A percentile compares a stretch with the other conserved stretches of the same genome.
Conservation (phyloP, 2,329 filamentous ascomycete species). For the Paracamarosporium sp. region DNA sequence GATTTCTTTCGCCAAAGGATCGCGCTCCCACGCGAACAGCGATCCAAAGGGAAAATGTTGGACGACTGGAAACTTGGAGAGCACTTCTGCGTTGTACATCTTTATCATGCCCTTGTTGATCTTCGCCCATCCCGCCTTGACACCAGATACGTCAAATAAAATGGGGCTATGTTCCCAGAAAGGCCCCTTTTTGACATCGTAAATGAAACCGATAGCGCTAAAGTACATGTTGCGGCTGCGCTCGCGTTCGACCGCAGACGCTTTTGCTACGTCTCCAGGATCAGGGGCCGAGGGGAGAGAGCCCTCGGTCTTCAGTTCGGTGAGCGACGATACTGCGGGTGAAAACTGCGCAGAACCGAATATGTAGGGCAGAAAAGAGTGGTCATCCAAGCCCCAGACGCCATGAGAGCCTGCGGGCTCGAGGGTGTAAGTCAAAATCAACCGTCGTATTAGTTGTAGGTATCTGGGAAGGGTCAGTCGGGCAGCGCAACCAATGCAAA, state of each 20-base stretch:
- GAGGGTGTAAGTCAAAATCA: conserved; percentile 90
- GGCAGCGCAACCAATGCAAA: not conserved
- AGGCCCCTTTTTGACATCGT: conserved; percentile 93
- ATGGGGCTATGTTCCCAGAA: conserved; percentile 96
- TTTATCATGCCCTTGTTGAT: conserved; percentile 99
- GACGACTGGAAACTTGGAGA: conserved; percentile 97
- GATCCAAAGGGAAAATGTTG: conserved; percentile 76
- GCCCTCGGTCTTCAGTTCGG: conserved; percentile 75
- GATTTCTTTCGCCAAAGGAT: conserved; percentile 47
- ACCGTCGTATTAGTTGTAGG: conserved; percentile 76
- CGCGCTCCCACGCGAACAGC: conserved; percentile 56
- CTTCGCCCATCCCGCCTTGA: conserved; percentile 91
- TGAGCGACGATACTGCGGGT: conserved; percentile 67
- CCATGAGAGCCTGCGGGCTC: conserved; percentile 96
- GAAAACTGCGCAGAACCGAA: conserved; percentile 92
- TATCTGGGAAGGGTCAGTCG: conserved; percentile 64
- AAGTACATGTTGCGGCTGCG: conserved; percentile 76
- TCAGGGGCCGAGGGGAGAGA: conserved; percentile 73
- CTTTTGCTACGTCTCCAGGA: conserved; percentile 68
- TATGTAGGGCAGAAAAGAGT: conserved; percentile 92
- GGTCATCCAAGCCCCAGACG: conserved; percentile 98
- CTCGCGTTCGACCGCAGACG: conserved; percentile 49
- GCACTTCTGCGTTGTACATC: conserved; percentile 97
- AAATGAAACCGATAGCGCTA: conserved; percentile 93
- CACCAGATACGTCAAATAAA: conserved; percentile 90